These are phyloP conservation scores for Rhizopogon parksii DNA, from an alignment of 1,284 basidiomycete species.

Conservation along the genomic window DNA sequence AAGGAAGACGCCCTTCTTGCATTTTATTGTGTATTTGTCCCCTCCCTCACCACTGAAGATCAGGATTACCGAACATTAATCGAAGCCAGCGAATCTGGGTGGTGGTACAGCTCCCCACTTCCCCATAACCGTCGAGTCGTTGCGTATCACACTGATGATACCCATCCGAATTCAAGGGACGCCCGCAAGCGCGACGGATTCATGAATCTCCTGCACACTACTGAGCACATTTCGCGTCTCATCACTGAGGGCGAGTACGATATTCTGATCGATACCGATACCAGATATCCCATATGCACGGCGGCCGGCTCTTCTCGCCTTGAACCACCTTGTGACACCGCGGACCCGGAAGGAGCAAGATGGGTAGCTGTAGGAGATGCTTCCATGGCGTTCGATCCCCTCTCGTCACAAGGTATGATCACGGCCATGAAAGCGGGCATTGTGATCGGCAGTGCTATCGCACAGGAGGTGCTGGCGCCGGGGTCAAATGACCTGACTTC, in stretches of 20 bases:
- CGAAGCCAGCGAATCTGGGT: conserved; percentile 28
- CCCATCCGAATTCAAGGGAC: conserved; percentile 21
- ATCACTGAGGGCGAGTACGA: conserved; percentile 16
- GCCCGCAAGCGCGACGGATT: conserved; percentile 27
- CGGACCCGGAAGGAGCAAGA: conserved; percentile 1
- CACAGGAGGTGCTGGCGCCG: not conserved
- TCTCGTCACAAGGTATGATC: conserved; percentile 34
- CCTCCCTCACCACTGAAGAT: conserved; percentile 15
- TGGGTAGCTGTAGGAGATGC: conserved; percentile 34
- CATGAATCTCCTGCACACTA: conserved; percentile 22
- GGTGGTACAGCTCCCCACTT: conserved; percentile 32
- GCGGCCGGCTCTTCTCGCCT: conserved; percentile 25
- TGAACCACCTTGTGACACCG: conserved; percentile 15
- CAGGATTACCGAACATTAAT: conserved; percentile 29
- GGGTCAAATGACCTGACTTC: not conserved
- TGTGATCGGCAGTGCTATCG: conserved; percentile 1
- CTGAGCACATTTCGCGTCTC: conserved; percentile 17
- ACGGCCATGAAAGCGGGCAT: conserved; percentile 27
- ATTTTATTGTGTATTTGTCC: conserved; percentile 27
- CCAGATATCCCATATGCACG: conserved; percentile 21
- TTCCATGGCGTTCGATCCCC: conserved; percentile 33
- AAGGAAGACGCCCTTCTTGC: conserved; percentile 25
- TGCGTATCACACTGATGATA: conserved; percentile 27
- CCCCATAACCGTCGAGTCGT: conserved; percentile 25
- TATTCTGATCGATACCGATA: conserved; percentile 4